Percentiles rank a stretch among this genome's conserved stretches.
phyloP scores from a whole-genome alignment of 1,284 basidiomycete genomes.

The Cryptococcus sp. region DNA sequence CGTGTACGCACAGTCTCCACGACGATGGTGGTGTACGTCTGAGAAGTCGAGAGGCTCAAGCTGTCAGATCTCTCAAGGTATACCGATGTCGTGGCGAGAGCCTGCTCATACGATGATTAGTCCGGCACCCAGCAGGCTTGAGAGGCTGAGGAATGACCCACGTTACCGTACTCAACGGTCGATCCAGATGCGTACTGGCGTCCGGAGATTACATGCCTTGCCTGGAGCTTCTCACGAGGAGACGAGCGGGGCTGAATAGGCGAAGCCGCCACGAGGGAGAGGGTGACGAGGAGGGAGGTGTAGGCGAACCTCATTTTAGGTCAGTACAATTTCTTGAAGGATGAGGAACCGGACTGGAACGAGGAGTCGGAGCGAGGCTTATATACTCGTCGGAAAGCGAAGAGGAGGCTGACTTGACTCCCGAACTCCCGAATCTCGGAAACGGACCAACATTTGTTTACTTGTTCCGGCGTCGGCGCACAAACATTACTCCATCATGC shows the following conservation, averaged over 20 bases:
- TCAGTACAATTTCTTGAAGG: not conserved
- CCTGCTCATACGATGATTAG: not conserved
- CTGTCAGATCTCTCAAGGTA: conserved; percentile 12
- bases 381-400: not conserved
- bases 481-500: too few relatives aligned
- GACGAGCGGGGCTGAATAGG: not conserved
- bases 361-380: not conserved
- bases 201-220: conserved; percentile 13
- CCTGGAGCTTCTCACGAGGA: not conserved
- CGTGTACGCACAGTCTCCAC: conserved; percentile 15
- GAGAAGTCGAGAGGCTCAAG: conserved; percentile 7
- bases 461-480: too few relatives aligned
- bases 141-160: not conserved
- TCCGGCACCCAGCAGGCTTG: not conserved
- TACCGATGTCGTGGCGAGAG: conserved; percentile 8
- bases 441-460: too few relatives aligned
- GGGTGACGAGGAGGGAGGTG: conserved; percentile 2
- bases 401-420: too few relatives aligned
- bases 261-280: not conserved
- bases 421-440: too few relatives aligned
- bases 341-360: not conserved
- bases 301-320: conserved; percentile 4
- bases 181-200: conserved; percentile 9
- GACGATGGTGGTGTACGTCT: conserved; percentile 14
- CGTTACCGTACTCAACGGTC: conserved; percentile 8